Base-by-base conservation (phyloP, 164 flowering plant species). In the Aristolochia californica region DNA sequence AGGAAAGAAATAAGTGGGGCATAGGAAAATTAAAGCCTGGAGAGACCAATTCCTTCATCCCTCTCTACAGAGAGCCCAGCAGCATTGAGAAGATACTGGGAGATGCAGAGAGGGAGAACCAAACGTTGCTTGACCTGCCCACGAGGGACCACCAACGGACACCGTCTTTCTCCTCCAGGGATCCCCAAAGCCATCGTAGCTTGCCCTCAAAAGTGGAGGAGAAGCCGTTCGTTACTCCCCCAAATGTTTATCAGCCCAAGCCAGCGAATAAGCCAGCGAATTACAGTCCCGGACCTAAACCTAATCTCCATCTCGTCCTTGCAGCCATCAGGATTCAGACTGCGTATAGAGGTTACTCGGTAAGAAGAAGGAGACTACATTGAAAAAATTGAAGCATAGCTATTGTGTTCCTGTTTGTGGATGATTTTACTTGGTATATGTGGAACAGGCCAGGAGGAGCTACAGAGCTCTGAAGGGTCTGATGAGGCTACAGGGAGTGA, bases 271-370 rank as follows among this genome's bases (percentile, higher is more conserved):
- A 67, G 57, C 73, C 69, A 55, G 50, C 56, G 8, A 63, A 55
- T 30, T 30, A 70, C 60, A 71, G 77, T 59, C 78, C 80, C 10
- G 80, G 72, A 70, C 80, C 83, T 28, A 83, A 81, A 47, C 66
- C 74, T 13, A 65, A 73, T 58, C 58, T 74, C 61, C 83, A 72
- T 9, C 78, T 83, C 51, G 21, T 17, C 11, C 69, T 61, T 59
- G 80, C 89, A 45, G 99, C 97, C 30, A 83, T 77, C 61, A 94
- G 71, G 71, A 90, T 94, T 62, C 99, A 94, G 76, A 68, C 96
- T 55, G 88, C 79, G 52, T 94, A 73, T 53, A 84, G 95, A 71
- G 99, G 95, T 44, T 86, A 84, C 59, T 62, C 68, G 88, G 99
- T 93, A n/a, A 34, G 40, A 34, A 34, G 9, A 8, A 34, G 10